Evolutionary conservation across 2,329 filamentous ascomycete species (phyloP).

Genomic region (Aspergillus bombycis): DNA sequence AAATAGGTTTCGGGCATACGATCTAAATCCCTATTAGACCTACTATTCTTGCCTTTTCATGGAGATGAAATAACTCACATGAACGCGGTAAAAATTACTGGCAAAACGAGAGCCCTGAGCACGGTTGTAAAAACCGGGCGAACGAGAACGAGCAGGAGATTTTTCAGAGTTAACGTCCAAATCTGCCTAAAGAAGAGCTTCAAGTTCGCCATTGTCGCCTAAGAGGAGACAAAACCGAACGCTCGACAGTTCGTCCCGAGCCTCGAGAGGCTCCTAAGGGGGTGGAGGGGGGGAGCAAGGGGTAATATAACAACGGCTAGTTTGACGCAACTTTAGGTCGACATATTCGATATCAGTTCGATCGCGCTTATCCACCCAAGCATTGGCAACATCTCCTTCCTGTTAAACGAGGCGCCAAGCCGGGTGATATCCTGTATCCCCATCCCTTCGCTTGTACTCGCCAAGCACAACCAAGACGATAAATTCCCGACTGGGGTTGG

Average conservation of each 20-base stretch:
- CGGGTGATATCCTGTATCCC: neutral
- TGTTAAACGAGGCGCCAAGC: neutral
- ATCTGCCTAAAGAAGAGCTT: conserved; percentile 52
- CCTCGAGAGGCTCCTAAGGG: neutral
- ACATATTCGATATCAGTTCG: neutral
- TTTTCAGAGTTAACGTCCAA: conserved; percentile 62
- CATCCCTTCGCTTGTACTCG: neutral
- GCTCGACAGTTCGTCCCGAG: neutral
- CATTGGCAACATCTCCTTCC: neutral
- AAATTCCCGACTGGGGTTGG: conserved; percentile 5
- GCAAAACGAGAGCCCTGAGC: conserved; percentile 59
- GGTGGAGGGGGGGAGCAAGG: neutral
- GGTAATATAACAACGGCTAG: neutral
- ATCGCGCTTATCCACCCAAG: neutral
- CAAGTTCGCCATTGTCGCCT: conserved; percentile 25
- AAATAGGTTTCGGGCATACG: conserved; percentile 80
- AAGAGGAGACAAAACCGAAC: neutral
- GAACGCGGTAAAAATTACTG: conserved; percentile 57
- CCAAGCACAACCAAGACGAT: neutral
- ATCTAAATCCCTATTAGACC: conserved; percentile 36
- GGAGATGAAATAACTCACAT: conserved; percentile 29
- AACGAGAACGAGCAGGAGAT: conserved; percentile 56
- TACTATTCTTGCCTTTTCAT: conserved; percentile 12
- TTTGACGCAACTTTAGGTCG: neutral
- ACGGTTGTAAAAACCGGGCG: conserved; percentile 59